These are phyloP conservation scores for Diplodia intermedia DNA, from an alignment of 2,329 filamentous ascomycete species.

Conservation along the genomic window DNA sequence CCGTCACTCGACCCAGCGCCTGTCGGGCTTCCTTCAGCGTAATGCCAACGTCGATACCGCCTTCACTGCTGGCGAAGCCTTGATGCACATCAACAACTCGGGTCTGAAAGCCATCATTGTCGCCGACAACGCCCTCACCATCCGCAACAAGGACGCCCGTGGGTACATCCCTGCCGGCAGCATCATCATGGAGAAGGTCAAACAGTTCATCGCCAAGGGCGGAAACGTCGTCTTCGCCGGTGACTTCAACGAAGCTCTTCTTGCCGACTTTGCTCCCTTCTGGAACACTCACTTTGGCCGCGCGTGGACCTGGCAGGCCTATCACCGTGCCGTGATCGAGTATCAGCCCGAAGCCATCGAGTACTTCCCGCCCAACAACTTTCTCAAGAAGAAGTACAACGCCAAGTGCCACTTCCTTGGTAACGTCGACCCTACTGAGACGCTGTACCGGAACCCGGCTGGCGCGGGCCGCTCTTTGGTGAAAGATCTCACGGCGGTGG, in stretches of 20 bases:
- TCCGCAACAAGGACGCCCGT: background rate
- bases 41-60: background rate
- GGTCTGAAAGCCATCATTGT: constrained; percentile 1
- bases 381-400: constrained; percentile 4
- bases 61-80: background rate
- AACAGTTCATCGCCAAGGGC: background rate
- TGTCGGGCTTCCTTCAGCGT: background rate
- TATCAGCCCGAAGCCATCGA: background rate
- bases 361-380: constrained; percentile 20
- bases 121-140: background rate
- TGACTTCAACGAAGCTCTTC: background rate
- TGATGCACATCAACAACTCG: constrained; percentile 5
- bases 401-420: background rate
- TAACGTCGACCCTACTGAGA: background rate
- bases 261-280: background rate
- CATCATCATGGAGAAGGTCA: constrained; percentile 9
- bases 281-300: background rate
- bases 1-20: background rate
- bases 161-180: background rate
- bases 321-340: background rate
- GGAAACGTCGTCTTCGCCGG: background rate
- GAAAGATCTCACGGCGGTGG: background rate
- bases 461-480: too few species aligned
- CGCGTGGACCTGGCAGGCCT: background rate
- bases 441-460: background rate